A percentile compares a stretch with the other conserved stretches of the same genome.
phyloP scores from a whole-genome alignment of 1,284 basidiomycete genomes.

The Meripilus lineatus region DNA sequence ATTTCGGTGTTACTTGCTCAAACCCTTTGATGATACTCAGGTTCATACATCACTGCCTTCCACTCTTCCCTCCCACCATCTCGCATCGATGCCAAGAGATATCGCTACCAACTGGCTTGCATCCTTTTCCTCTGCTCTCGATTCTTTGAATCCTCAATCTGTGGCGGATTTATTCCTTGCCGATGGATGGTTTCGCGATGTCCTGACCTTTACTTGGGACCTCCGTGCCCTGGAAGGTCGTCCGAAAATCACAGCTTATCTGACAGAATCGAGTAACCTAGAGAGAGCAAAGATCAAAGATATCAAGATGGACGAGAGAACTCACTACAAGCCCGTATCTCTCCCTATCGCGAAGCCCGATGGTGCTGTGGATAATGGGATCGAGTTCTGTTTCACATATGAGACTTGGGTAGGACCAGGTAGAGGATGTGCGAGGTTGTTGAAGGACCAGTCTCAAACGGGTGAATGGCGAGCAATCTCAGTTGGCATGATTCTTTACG shows the following conservation, averaged over 20 bases:
- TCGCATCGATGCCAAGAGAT: no score
- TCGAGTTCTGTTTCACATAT: conserved; percentile 29
- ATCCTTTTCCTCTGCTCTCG: conserved; percentile 33
- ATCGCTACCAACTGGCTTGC: conserved; percentile 43
- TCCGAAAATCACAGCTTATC: conserved; percentile 35
- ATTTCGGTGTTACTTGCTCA: no score
- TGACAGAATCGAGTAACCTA: conserved; percentile 32
- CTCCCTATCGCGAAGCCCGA: conserved; percentile 9
- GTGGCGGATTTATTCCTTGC: conserved; percentile 35
- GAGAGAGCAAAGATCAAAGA: conserved; percentile 20
- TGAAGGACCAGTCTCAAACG: conserved; percentile 10
- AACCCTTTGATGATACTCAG: no score
- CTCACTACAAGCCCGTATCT: conserved; percentile 23
- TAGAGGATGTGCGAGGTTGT: conserved; percentile 33
- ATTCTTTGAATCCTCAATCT: conserved; percentile 29
- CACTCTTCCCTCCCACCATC: no score
- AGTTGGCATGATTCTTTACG: conserved; percentile 23
- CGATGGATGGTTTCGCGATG: conserved; percentile 50
- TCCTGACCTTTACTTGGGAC: conserved; percentile 58
- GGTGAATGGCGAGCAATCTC: conserved; percentile 22
- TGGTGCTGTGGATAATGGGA: neutral
- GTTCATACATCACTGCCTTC: no score
- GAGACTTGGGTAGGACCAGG: conserved; percentile 33
- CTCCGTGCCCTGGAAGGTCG: conserved; percentile 50
- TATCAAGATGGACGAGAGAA: conserved; percentile 26